Evolutionary conservation across 441 rosid species (phyloP).

Genomic region (Oxalis stricta): DNA sequence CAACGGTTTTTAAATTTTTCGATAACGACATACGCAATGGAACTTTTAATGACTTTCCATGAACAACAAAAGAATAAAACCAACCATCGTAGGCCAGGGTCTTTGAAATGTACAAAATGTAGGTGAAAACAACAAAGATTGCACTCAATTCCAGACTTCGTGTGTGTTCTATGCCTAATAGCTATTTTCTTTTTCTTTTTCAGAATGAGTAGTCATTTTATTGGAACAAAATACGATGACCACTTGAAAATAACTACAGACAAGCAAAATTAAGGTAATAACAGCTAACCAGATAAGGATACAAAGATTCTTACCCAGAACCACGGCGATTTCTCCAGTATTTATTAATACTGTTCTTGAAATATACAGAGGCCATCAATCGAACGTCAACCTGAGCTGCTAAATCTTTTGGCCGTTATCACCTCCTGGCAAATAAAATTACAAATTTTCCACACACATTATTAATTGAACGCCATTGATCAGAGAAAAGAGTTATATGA

Average conservation of each 20-base stretch:
- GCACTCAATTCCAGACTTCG: too few species aligned
- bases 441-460: slow-evolving; percentile 1
- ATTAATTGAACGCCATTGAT: slow-evolving; percentile 6
- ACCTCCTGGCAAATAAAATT: slow-evolving; percentile 46
- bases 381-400: slow-evolving; percentile 81
- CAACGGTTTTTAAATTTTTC: too few species aligned
- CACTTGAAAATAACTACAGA: background rate
- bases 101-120: too few species aligned
- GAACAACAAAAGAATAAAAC: too few species aligned
- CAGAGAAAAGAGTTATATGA: background rate
- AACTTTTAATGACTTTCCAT: too few species aligned
- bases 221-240: too few species aligned
- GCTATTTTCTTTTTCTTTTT: too few species aligned
- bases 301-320: slow-evolving; percentile 37
- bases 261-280: background rate
- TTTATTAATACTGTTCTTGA: slow-evolving; percentile 80
- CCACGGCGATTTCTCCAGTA: slow-evolving; percentile 87
- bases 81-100: too few species aligned
- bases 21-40: too few species aligned
- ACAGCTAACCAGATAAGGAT: background rate
- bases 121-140: too few species aligned
- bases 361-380: slow-evolving; percentile 82
- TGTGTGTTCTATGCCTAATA: too few species aligned
- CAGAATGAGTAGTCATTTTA: too few species aligned
- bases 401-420: slow-evolving; percentile 78